Percentiles rank a stretch among this genome's conserved stretches.
Evolutionary conservation across 1,284 basidiomycete species (phyloP).

Genomic region (Melanopsichium pennsylvanicum): DNA sequence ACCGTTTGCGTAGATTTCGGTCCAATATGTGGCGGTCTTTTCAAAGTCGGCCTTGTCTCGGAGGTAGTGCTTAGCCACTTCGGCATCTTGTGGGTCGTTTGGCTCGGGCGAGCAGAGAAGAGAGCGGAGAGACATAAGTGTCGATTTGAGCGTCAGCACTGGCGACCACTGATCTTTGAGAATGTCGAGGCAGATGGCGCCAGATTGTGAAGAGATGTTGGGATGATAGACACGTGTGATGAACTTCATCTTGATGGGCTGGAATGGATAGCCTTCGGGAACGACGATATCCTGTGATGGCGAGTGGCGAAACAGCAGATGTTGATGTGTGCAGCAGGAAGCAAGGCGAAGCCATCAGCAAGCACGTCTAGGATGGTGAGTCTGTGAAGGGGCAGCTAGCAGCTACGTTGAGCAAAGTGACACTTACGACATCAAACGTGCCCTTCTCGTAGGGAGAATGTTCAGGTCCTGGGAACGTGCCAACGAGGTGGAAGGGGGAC

Average conservation of each 20-base stretch:
- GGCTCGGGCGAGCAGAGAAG: slow-evolving; percentile 96
- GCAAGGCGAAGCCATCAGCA: too few relatives aligned
- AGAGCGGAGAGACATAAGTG: slow-evolving; percentile 92
- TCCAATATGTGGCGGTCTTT: slow-evolving; percentile 90
- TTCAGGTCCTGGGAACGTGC: slow-evolving; percentile 58
- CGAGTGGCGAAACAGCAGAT: too few relatives aligned
- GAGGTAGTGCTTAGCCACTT: slow-evolving; percentile 90
- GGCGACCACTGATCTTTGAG: slow-evolving; percentile 70
- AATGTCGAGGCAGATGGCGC: slow-evolving; percentile 85
- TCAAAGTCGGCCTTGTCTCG: slow-evolving; percentile 87
- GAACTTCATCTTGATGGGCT: slow-evolving; percentile 88
- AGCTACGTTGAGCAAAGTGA: neutral
- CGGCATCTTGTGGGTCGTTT: slow-evolving; percentile 96
- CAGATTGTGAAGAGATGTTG: slow-evolving; percentile 91
- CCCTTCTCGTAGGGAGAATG: slow-evolving; percentile 95
- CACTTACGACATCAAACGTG: slow-evolving; percentile 83
- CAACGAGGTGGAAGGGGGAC: slow-evolving; percentile 49
- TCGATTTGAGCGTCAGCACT: slow-evolving; percentile 87
- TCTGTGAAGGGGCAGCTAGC: too few relatives aligned
- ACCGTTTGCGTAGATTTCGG: slow-evolving; percentile 59
- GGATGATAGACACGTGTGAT: slow-evolving; percentile 88
- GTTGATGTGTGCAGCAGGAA: too few relatives aligned
- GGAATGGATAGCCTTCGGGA: slow-evolving; percentile 89
- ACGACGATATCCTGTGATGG: slow-evolving; percentile 84
- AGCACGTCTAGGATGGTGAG: neutral